A percentile compares a stretch with the other conserved stretches of the same genome.
phyloP scores from a whole-genome alignment of 257 asterid species.

The Datura wrightii region DNA sequence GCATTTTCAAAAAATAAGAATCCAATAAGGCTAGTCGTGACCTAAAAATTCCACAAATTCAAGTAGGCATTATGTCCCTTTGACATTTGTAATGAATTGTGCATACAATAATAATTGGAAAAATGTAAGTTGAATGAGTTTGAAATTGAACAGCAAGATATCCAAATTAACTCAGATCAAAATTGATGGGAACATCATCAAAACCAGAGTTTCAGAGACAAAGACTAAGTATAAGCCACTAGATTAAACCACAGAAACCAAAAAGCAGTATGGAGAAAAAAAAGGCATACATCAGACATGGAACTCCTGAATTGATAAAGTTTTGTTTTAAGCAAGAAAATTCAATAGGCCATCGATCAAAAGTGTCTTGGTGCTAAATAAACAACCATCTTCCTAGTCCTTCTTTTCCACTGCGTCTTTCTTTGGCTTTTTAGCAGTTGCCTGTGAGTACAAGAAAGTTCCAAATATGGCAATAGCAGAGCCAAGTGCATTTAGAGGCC shows the following conservation, averaged over 20 bases:
- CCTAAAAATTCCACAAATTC: conserved; percentile 1
- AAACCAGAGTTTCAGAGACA: background rate
- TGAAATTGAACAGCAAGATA: conserved; percentile 5
- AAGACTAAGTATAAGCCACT: conserved; percentile 19
- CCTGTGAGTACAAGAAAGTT: conserved; percentile 90
- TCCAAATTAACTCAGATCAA: conserved; percentile 14
- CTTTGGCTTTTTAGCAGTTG: conserved; percentile 74
- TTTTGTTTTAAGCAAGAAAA: background rate
- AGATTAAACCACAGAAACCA: conserved; percentile 5
- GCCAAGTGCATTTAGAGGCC: conserved; percentile 89
- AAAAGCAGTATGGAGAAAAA: conserved; percentile 35
- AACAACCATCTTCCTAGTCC: conserved; percentile 44
- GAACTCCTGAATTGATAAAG: conserved; percentile 27
- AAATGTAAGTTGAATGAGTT: background rate
- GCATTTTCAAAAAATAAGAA: background rate
- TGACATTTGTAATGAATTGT: background rate
- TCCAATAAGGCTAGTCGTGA: background rate
- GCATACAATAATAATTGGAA: background rate
- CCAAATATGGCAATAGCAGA: conserved; percentile 87
- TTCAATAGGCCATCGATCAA: conserved; percentile 34
- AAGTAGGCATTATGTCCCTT: background rate
- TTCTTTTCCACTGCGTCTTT: conserved; percentile 57
- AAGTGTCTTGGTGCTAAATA: background rate
- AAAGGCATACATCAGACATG: conserved; percentile 32
- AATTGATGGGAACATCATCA: conserved; percentile 20